Percentiles rank a stretch among this genome's conserved stretches.
Evolutionary conservation across 495 filamentous ascomycete species (phyloP).

Genomic region (Aspergillus panamensis): DNA sequence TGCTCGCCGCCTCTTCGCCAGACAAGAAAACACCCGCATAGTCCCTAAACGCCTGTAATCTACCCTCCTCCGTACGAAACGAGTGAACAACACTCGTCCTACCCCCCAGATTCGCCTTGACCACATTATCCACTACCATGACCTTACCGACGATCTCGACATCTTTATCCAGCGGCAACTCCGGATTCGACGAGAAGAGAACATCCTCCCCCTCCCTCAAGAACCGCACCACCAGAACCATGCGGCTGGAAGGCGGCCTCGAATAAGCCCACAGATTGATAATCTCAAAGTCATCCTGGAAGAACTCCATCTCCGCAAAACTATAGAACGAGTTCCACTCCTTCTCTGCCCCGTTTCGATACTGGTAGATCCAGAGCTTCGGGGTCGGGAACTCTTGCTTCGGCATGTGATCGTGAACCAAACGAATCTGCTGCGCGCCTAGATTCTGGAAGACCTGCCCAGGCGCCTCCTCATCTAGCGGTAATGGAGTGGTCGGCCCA

Average conservation of each 20-base stretch:
- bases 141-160: conserved; percentile 53
- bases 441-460: conserved; percentile 40
- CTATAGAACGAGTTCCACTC: conserved; percentile 57
- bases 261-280: conserved; percentile 58
- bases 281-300: conserved; percentile 58
- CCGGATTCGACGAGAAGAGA: conserved; percentile 4
- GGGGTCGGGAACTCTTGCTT: conserved; percentile 39
- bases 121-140: conserved; percentile 51
- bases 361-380: conserved; percentile 62
- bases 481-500: conserved; percentile 55
- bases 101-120: conserved; percentile 59
- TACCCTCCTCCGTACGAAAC: conserved; percentile 50
- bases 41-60: conserved; percentile 24
- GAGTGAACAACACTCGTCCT: conserved; percentile 48
- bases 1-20: not conserved
- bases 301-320: conserved; percentile 60
- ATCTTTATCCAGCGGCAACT: conserved; percentile 10
- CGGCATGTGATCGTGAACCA: conserved; percentile 44
- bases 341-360: conserved; percentile 40
- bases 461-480: conserved; percentile 31
- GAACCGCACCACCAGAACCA: conserved; percentile 55
- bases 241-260: conserved; percentile 47
- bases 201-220: conserved; percentile 38
- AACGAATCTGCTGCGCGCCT: conserved; percentile 48
- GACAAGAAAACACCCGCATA: conserved; percentile 10